Percentiles rank a stretch among this genome's conserved stretches.
These are phyloP conservation scores for Trifolium subterraneum DNA, from an alignment of 306 rosid genomes.

Conservation along the genomic window DNA sequence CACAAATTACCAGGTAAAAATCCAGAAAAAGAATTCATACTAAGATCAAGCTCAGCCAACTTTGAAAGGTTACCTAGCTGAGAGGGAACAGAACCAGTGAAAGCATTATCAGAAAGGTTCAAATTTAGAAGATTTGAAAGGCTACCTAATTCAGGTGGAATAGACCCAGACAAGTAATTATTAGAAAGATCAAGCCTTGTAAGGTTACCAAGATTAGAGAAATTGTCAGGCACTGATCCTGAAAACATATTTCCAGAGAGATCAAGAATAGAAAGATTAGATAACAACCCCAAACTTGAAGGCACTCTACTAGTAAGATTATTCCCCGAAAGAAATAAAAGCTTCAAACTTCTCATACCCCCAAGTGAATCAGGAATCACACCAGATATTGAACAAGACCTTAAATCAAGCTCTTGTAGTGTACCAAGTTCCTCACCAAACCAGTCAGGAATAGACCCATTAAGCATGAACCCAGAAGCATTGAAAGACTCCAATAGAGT, in stretches of 20 bases:
- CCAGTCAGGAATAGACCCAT: slow-evolving; percentile 85
- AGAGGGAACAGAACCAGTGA: slow-evolving; percentile 57
- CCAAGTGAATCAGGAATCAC: slow-evolving; percentile 71
- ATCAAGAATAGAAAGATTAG: slow-evolving; percentile 60
- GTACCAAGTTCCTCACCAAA: slow-evolving; percentile 63
- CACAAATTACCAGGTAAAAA: slow-evolving; percentile 54
- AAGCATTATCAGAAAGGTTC: slow-evolving; percentile 67
- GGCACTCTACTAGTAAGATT: slow-evolving; percentile 69
- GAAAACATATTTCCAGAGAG: slow-evolving; percentile 72
- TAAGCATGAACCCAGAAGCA: slow-evolving; percentile 86
- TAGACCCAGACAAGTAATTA: slow-evolving; percentile 69
- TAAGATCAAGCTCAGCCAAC: slow-evolving; percentile 65
- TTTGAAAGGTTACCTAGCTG: slow-evolving; percentile 60
- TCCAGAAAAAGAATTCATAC: slow-evolving; percentile 73
- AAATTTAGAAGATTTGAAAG: slow-evolving; percentile 54
- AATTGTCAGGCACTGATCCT: slow-evolving; percentile 61
- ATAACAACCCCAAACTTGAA: slow-evolving; percentile 58
- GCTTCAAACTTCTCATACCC: slow-evolving; percentile 51
- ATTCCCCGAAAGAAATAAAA: slow-evolving; percentile 65
- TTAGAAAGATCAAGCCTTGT: slow-evolving; percentile 66
- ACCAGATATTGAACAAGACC: slow-evolving; percentile 70
- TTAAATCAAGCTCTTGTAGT: slow-evolving; percentile 69
- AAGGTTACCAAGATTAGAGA: slow-evolving; percentile 64
- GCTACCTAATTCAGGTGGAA: slow-evolving; percentile 60
- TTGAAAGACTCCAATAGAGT: slow-evolving; percentile 65